Evolutionary conservation across 768 basidiomycete species (phyloP).

Genomic region (Dioszegia aurantiaca): DNA sequence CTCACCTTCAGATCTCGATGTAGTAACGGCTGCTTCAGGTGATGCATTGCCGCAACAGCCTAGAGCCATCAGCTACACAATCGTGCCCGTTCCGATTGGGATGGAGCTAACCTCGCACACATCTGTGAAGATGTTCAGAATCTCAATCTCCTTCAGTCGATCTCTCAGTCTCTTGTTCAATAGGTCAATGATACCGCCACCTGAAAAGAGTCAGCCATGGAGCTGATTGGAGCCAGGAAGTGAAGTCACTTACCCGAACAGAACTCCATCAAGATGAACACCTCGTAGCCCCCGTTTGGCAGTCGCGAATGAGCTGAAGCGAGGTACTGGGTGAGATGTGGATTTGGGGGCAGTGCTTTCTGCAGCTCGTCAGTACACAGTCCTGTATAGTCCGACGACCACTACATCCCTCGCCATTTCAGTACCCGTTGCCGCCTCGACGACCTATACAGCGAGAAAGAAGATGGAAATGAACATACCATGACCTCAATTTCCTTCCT

Average conservation of each 20-base stretch:
- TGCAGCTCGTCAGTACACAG: conserved; percentile 21
- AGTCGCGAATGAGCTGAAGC: conserved; percentile 88
- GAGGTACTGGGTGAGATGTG: conserved; percentile 92
- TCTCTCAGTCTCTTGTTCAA: conserved; percentile 96
- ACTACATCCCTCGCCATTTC: not conserved
- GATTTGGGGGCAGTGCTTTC: conserved; percentile 87
- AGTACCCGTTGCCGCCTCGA: not conserved
- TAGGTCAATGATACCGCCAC: conserved; percentile 99
- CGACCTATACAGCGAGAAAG: not conserved
- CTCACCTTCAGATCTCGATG: conserved; percentile 94
- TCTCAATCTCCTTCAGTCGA: conserved; percentile 90
- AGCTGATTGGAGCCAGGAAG: conserved; percentile 10
- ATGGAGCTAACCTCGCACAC: conserved; percentile 67
- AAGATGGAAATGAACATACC: conserved; percentile 59
- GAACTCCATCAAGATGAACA: conserved; percentile 98
- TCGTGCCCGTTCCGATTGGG: not conserved
- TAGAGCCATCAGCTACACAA: conserved; percentile 16
- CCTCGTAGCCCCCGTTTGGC: conserved; percentile 81
- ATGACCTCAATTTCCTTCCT: conserved; percentile 98
- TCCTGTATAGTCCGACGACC: not conserved
- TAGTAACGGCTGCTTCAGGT: conserved; percentile 79
- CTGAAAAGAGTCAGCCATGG: conserved; percentile 54
- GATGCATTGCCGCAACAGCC: conserved; percentile 95
- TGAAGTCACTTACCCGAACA: conserved; percentile 66
- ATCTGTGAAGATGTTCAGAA: conserved; percentile 95